Conservation (phyloP, 2,329 filamentous ascomycete species). For the Pseudogymnoascus sp. region DNA sequence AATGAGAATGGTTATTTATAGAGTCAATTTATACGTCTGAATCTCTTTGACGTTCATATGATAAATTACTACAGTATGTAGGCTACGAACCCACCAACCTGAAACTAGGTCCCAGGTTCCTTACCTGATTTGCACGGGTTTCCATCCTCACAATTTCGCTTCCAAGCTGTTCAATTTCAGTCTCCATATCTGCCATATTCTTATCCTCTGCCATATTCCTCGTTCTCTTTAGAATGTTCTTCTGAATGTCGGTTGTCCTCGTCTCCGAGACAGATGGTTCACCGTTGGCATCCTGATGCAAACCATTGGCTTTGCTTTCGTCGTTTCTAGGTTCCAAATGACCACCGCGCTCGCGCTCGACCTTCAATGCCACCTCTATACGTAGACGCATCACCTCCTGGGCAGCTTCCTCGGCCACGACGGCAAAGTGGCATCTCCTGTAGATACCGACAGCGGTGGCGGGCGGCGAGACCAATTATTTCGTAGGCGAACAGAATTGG, state of each 20-base stretch:
- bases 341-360: slow-evolving; percentile 17
- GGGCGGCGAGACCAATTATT: slow-evolving; percentile 16
- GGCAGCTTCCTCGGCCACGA: slow-evolving; percentile 22
- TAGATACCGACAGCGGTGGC: slow-evolving; percentile 25
- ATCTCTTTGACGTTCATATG: not conserved
- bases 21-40: not conserved
- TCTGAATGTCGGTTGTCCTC: not conserved
- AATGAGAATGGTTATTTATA: not conserved
- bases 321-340: not conserved
- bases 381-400: slow-evolving; percentile 20
- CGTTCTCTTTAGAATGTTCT: not conserved
- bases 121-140: not conserved
- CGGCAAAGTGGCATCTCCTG: slow-evolving; percentile 26
- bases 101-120: not conserved
- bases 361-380: slow-evolving; percentile 23
- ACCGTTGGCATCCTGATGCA: not conserved
- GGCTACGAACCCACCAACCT: not conserved
- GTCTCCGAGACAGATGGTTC: not conserved
- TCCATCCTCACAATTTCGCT: not conserved
- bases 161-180: not conserved
- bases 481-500: slow-evolving; percentile 35
- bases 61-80: not conserved
- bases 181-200: not conserved
- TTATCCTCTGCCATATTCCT: not conserved
- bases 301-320: not conserved